Evolutionary conservation across 768 basidiomycete species (phyloP).

Genomic region (Dendrothele bispora): DNA sequence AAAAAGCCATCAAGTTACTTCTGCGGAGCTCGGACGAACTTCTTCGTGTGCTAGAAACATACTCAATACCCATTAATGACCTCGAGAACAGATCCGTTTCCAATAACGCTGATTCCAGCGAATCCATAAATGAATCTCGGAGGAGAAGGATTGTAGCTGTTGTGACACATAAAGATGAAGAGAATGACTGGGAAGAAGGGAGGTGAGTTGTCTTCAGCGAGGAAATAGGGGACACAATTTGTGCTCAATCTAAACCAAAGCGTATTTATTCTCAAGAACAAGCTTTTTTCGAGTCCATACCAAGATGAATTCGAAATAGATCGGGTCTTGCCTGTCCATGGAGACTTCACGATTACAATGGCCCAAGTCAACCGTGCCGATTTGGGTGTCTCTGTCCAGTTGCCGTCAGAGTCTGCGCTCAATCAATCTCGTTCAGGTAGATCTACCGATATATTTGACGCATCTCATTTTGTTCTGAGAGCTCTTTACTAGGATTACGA

Average conservation of each 20-base stretch:
- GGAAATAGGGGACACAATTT: slow-evolving; percentile 7
- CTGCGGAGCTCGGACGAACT: slow-evolving; percentile 5
- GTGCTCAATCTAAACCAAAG: slow-evolving; percentile 26
- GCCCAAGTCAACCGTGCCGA: slow-evolving; percentile 49
- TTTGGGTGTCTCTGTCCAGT: slow-evolving; percentile 28
- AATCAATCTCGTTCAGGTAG: slow-evolving; percentile 43
- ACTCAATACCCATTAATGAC: neutral
- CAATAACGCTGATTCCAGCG: neutral
- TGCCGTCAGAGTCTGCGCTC: slow-evolving; percentile 21
- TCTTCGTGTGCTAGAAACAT: neutral
- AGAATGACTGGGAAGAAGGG: slow-evolving; percentile 49
- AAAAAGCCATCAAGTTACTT: slow-evolving; percentile 3
- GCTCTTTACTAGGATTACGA: too few species aligned
- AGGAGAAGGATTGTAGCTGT: slow-evolving; percentile 46
- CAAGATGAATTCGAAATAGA: slow-evolving; percentile 42
- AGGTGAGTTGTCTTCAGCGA: slow-evolving; percentile 36
- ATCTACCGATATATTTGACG: too few species aligned
- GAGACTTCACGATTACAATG: slow-evolving; percentile 53
- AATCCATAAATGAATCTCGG: slow-evolving; percentile 14
- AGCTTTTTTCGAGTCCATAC: slow-evolving; percentile 14
- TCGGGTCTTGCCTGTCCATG: slow-evolving; percentile 57
- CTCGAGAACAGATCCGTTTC: slow-evolving; percentile 13
- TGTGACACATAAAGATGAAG: slow-evolving; percentile 45
- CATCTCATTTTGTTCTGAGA: too few species aligned
- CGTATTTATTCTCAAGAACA: slow-evolving; percentile 48